Conservation (phyloP, 257 asterid species). For the Cordia subcordata region DNA sequence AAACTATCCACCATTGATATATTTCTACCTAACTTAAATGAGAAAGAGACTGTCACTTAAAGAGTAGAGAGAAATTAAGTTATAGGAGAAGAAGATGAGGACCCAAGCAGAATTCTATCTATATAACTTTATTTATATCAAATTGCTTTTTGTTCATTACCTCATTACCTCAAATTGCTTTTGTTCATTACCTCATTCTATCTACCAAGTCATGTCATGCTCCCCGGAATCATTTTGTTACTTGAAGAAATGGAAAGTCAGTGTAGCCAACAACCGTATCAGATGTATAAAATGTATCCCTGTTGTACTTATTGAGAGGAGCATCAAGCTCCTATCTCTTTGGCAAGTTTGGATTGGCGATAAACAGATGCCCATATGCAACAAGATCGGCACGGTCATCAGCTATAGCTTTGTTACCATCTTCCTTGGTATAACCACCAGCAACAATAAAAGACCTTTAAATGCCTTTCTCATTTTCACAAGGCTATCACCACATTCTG, state of each 20-base stretch:
- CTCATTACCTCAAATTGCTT: too few species aligned
- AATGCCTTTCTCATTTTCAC: conserved; percentile 54
- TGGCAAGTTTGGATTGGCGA: conserved; percentile 69
- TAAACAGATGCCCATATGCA: conserved; percentile 53
- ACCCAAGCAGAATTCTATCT: too few species aligned
- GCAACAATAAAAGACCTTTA: conserved; percentile 61
- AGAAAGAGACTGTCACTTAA: too few species aligned
- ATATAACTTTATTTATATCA: too few species aligned
- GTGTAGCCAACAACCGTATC: conserved; percentile 71
- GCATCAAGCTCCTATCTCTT: conserved; percentile 51
- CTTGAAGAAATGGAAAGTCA: conserved; percentile 68
- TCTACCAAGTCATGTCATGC: too few species aligned
- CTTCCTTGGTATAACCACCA: conserved; percentile 60
- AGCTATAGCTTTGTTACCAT: conserved; percentile 51
- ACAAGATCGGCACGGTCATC: conserved; percentile 54
- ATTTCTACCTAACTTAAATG: too few species aligned
- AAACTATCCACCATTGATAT: too few species aligned
- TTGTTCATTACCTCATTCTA: too few species aligned
- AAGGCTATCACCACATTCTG: conserved; percentile 34
- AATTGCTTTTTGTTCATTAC: too few species aligned
- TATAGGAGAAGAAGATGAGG: too few species aligned
- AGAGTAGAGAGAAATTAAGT: too few species aligned
- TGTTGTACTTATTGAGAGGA: conserved; percentile 49
- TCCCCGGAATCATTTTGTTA: conserved; percentile 12
- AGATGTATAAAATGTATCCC: conserved; percentile 45